Base-by-base conservation (phyloP, 2,329 filamentous ascomycete genomes). In the Endocalyx cinctus region DNA sequence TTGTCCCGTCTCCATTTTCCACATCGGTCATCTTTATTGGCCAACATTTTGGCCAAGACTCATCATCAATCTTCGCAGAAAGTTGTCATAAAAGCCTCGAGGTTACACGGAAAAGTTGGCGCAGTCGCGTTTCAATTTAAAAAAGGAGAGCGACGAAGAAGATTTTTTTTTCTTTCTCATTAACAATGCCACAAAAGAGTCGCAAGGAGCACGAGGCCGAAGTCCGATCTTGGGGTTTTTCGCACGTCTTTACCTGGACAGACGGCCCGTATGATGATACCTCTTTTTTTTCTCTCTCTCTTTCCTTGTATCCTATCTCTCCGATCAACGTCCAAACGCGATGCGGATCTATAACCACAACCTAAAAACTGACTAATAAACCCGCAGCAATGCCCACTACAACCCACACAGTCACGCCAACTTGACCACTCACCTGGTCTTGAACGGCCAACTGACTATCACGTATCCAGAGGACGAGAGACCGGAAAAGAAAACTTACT, bases 181-280 rank as follows among this genome's bases (percentile, higher is more conserved):
- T n/a, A n/a, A 27, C 12, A 33, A 51, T 49, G 47, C 42, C 41
- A 37, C 37, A 38, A 20, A 67, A 64, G 46, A 62, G 66, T 19
- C 65, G 59, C 34, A 57, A 52, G 38, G 65, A 74, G 25, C 63
- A 66, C 23, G 81, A 87, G 54, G 60, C 64, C 31, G 64, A 83
- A 50, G 82, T 87, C 17, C 68, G 68, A 22, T 75, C 73, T 2
- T 86, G 82, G 82, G 82, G 82, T 2, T 87, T 86, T 52, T 46
- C 55, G 3, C 67, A 78, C 31, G 80, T 84, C 50, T 84, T 84
- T 43, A 85, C 80, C 3, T 87, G 82, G 82, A 78, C 72, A 6
- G 83, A 87, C 57, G 62, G 67, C 15, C 76, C 79, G 81, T 85
- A 70, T 54, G 77, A 70, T 23, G 8, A 8, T 34, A 26, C 16